Base-by-base conservation (phyloP, 2,329 filamentous ascomycete species). In the Tolypocladium tropicale region DNA sequence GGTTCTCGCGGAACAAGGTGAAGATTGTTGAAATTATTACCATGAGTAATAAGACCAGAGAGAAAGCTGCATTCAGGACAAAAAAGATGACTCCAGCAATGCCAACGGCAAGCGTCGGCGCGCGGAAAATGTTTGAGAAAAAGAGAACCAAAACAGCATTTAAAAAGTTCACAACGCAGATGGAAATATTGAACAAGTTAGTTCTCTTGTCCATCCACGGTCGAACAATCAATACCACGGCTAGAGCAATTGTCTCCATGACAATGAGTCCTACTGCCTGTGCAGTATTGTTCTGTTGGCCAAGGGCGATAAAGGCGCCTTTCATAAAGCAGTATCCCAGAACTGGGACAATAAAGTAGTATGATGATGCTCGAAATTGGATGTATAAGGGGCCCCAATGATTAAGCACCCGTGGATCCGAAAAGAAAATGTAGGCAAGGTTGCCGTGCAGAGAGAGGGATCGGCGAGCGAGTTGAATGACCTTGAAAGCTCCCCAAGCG, bases 201-300 rank as follows among this genome's bases (percentile, higher is more conserved):
- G 90, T 96, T 76, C 91, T 93, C 83, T 96, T 96, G 78, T 96
- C 93, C 93, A 97, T 97, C 88, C 90, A 97, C 21, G 93, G 93
- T 57, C 90, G 86, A 62, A 96, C 76, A 54, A 95, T 85, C 58
- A 85, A 88, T 55, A 90, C 85, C 21, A 75, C 84, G 63, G 96
- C 86, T 55, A 97, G 78, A 63, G 88, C 86, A 54, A 73, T 82
- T 2, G 86, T 86, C 72, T 97, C 93, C 56, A 96, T 84, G 58
- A 96, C 77, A 43, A 97, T 77, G 57, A 96, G 79, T 14, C 86
- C 89, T 57, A 96, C 78, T 10, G 90, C 90, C 72, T 96, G 91
- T 21, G 86, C 84, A 5, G 83, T 81, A 33, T 85, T 83, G 36
- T 78, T 82, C 46, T 76, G 75, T 71, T 97, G 93, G 30, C 81